Conservation (phyloP, 2,329 filamentous ascomycete species). For the Talaromyces sp. region DNA sequence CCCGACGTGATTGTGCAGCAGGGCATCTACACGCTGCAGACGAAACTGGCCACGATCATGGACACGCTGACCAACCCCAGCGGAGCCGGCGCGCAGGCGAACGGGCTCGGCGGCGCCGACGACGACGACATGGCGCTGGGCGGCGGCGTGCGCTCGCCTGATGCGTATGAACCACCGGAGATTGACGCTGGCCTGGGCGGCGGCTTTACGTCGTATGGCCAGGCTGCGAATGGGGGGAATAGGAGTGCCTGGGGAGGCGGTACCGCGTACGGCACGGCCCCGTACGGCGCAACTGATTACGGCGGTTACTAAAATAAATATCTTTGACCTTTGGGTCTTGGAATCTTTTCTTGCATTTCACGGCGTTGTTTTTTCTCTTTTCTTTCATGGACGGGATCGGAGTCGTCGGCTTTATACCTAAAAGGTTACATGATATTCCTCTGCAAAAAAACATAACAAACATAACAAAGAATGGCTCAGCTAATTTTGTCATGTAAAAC, state of each 20-base stretch:
- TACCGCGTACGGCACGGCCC: slow-evolving; percentile 55
- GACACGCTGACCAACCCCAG: slow-evolving; percentile 53
- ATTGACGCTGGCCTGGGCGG: slow-evolving; percentile 29
- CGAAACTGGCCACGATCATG: slow-evolving; percentile 80
- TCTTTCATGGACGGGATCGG: not conserved
- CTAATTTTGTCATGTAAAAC: not conserved
- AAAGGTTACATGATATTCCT: not conserved
- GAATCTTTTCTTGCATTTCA: not conserved
- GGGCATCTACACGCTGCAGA: slow-evolving; percentile 81
- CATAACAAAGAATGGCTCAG: not conserved
- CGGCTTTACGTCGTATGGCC: slow-evolving; percentile 33
- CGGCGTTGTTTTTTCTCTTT: not conserved
- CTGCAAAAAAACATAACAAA: not conserved
- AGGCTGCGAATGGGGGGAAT: slow-evolving; percentile 34
- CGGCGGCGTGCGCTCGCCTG: slow-evolving; percentile 47
- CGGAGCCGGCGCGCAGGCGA: slow-evolving; percentile 47
- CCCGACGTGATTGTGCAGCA: slow-evolving; percentile 85
- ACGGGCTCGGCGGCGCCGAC: slow-evolving; percentile 42
- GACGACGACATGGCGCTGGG: slow-evolving; percentile 36
- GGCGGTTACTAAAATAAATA: slow-evolving; percentile 11
- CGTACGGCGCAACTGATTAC: slow-evolving; percentile 51
- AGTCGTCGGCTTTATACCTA: not conserved
- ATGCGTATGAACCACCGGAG: slow-evolving; percentile 43
- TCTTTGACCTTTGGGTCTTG: not conserved
- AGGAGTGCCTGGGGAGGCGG: slow-evolving; percentile 63